phyloP scores from a whole-genome alignment of 2,329 filamentous ascomycete species.

The Hortaea sp. region DNA sequence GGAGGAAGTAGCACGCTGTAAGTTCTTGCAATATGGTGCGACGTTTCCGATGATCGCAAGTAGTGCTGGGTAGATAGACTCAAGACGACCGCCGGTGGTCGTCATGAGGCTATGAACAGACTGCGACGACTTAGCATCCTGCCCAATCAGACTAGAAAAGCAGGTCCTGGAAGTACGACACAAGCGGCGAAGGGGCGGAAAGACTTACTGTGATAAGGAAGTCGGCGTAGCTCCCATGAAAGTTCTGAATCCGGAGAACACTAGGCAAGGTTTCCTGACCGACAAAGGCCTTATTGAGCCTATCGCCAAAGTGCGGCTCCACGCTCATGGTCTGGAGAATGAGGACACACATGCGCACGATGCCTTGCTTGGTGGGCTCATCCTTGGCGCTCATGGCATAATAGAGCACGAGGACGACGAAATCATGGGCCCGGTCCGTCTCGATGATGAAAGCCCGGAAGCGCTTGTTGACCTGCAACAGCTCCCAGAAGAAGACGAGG shows the following conservation, averaged over 20 bases:
- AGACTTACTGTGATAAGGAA: conserved; percentile 73
- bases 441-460: conserved; percentile 97
- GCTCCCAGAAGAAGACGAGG: conserved; percentile 96
- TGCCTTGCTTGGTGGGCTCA: conserved; percentile 77
- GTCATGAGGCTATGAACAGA: conserved; percentile 90
- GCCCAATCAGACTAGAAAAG: background rate
- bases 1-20: conserved; percentile 64
- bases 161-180: background rate
- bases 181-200: background rate
- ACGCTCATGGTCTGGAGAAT: conserved; percentile 89
- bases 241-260: conserved; percentile 71
- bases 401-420: conserved; percentile 80
- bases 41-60: conserved; percentile 91
- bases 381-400: conserved; percentile 84
- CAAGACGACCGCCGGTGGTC: conserved; percentile 77
- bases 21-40: conserved; percentile 67
- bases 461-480: conserved; percentile 91
- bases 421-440: conserved; percentile 85
- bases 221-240: conserved; percentile 84
- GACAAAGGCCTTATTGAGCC: conserved; percentile 80
- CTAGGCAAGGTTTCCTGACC: conserved; percentile 78
- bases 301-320: conserved; percentile 80
- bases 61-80: conserved; percentile 84
- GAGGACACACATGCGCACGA: conserved; percentile 97
- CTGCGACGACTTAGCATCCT: conserved; percentile 29